Evolutionary conservation across 2,329 filamentous ascomycete genomes (phyloP).

Genomic region (Aplosporella prunicola): DNA sequence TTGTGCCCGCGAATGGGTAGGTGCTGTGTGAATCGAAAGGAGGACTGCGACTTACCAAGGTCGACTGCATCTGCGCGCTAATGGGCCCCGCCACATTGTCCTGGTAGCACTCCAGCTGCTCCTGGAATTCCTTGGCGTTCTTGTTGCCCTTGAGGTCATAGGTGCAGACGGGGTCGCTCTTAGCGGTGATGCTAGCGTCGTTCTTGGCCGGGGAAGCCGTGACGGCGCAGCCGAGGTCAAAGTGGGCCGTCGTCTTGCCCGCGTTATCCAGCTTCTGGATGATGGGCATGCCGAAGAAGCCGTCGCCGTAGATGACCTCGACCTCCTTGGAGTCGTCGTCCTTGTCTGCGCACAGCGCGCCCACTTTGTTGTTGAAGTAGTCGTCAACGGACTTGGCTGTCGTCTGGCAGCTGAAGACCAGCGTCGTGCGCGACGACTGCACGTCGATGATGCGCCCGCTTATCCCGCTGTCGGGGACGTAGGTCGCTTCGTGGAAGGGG

Average conservation of each 20-base stretch:
- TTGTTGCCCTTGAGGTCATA: neutral
- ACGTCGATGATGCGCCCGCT: constrained; percentile 1
- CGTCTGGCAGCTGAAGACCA: neutral
- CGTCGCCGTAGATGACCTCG: neutral
- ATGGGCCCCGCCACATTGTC: neutral
- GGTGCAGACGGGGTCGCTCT: neutral
- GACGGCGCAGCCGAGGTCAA: neutral
- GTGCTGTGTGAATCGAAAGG: neutral
- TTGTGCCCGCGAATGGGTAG: neutral
- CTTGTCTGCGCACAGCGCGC: neutral
- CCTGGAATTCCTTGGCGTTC: neutral
- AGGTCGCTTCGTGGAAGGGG: neutral
- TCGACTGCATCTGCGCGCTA: neutral
- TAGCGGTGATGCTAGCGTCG: neutral
- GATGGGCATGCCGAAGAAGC: neutral
- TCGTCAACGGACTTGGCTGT: neutral
- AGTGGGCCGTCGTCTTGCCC: neutral
- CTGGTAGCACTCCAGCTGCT: neutral
- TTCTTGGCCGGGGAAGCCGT: neutral
- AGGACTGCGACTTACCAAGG: neutral
- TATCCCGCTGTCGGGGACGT: neutral
- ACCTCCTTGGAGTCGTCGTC: neutral
- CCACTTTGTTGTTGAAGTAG: neutral
- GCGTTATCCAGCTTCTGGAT: neutral
- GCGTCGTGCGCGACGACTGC: neutral